These are phyloP conservation scores for Grammothele lineata DNA, from an alignment of 768 basidiomycete species.

Conservation along the genomic window DNA sequence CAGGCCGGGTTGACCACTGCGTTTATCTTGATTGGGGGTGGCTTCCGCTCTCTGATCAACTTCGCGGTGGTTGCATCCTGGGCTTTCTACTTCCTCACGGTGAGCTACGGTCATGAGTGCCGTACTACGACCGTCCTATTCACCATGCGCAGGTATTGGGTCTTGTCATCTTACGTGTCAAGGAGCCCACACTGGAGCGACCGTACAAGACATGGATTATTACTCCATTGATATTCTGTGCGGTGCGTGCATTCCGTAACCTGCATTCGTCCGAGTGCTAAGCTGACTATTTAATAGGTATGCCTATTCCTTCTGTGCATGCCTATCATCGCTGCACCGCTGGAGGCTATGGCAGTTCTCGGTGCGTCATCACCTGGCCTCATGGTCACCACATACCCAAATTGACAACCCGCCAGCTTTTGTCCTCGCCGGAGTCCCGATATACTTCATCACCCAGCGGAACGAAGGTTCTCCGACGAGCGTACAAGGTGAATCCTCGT, in stretches of 20 bases:
- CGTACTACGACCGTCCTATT: too few species aligned
- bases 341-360: conserved; percentile 82
- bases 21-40: conserved; percentile 85
- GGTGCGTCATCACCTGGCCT: conserved; percentile 43
- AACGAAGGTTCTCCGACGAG: conserved; percentile 33
- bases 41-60: conserved; percentile 85
- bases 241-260: conserved; percentile 41
- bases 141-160: conserved; percentile 64
- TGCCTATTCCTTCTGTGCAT: conserved; percentile 89
- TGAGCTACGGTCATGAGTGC: conserved; percentile 27
- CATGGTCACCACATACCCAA: too few species aligned
- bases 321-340: conserved; percentile 91
- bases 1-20: conserved; percentile 69
- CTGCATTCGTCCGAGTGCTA: too few species aligned
- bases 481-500: conserved; percentile 1
- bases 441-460: conserved; percentile 75
- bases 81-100: conserved; percentile 86
- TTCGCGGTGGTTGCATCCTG: conserved; percentile 85
- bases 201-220: conserved; percentile 92
- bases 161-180: conserved; percentile 79
- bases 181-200: conserved; percentile 85
- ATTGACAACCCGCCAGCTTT: conserved; percentile 48
- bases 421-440: conserved; percentile 71
- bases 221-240: conserved; percentile 88
- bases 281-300: conserved; percentile 46